These are phyloP conservation scores for Nakazawaea siamensis DNA, from an alignment of 805 yeast genomes.

Conservation along the genomic window DNA sequence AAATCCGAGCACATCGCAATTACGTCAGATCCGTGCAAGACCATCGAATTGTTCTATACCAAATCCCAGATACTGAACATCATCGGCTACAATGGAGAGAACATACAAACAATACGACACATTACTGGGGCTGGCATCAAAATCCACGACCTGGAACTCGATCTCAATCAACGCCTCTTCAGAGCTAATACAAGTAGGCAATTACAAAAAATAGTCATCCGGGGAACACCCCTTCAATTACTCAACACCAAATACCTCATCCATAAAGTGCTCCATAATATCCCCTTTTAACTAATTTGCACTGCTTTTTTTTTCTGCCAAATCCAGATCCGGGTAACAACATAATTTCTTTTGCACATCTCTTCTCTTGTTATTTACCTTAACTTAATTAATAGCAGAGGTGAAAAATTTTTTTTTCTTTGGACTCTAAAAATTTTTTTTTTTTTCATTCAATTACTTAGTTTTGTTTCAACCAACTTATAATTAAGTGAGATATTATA, in stretches of 20 bases:
- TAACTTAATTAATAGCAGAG: no score
- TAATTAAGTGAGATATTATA: background rate
- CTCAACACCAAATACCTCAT: conserved; percentile 19
- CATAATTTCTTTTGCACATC: no score
- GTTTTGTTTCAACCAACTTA: background rate
- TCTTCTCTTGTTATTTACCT: no score
- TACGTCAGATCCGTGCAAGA: no score
- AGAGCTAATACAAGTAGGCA: conserved; percentile 11
- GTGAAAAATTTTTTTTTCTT: conserved; percentile 3
- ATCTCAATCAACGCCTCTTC: conserved; percentile 11
- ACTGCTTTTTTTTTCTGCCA: no score
- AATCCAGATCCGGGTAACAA: no score
- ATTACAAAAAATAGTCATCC: conserved; percentile 21
- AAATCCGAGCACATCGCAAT: no score
- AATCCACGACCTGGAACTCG: conserved; percentile 24
- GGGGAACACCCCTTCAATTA: conserved; percentile 20
- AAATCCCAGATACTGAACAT: conserved; percentile 18
- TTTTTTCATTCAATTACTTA: background rate
- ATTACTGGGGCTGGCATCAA: conserved; percentile 29
- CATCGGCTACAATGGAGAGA: conserved; percentile 34
- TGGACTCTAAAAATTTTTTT: conserved; percentile 1
- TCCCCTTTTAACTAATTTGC: no score
- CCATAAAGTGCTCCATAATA: no score
- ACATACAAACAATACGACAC: conserved; percentile 24
- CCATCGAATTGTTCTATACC: background rate